Evolutionary conservation across 2,329 filamentous ascomycete species (phyloP).

Genomic region (Berkeleyomyces basicola): DNA sequence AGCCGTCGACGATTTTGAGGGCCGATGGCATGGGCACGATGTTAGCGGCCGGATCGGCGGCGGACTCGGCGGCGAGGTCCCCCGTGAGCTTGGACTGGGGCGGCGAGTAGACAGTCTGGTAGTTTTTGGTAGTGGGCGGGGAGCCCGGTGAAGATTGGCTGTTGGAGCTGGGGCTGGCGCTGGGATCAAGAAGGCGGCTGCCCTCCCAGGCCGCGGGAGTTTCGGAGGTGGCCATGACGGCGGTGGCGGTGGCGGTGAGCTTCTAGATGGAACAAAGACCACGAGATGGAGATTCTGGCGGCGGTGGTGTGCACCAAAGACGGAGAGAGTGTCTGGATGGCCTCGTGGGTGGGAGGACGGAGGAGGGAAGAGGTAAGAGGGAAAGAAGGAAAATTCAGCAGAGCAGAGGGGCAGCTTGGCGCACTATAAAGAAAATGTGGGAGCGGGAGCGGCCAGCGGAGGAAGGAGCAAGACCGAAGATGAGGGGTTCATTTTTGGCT

Average conservation of each 20-base stretch:
- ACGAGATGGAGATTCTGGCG: not conserved
- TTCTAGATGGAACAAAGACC: not conserved
- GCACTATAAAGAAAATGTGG: not conserved
- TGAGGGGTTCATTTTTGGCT: too few species aligned
- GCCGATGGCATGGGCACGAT: slow-evolving; percentile 16
- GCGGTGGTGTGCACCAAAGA: too few species aligned
- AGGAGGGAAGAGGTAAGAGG: not conserved
- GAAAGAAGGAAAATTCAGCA: not conserved
- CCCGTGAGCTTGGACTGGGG: slow-evolving; percentile 14
- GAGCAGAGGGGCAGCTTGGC: too few species aligned
- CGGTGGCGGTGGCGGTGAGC: not conserved
- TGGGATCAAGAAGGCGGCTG: not conserved
- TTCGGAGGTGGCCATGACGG: not conserved
- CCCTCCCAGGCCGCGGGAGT: slow-evolving; percentile 1
- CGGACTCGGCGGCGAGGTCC: not conserved
- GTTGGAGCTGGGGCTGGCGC: slow-evolving; percentile 4
- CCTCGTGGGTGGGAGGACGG: not conserved
- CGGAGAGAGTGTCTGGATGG: too few species aligned
- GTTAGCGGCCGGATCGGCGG: slow-evolving; percentile 18
- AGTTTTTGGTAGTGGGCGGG: not conserved
- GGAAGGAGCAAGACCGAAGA: not conserved
- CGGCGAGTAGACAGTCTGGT: not conserved
- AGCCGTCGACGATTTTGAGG: slow-evolving; percentile 33
- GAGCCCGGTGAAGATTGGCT: slow-evolving; percentile 10
- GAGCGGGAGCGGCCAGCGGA: not conserved